Evolutionary conservation across 495 filamentous ascomycete genomes (phyloP), one percentile per base, ranked within the genome.

Genomic region (Talaromyces stipitatus): DNA sequence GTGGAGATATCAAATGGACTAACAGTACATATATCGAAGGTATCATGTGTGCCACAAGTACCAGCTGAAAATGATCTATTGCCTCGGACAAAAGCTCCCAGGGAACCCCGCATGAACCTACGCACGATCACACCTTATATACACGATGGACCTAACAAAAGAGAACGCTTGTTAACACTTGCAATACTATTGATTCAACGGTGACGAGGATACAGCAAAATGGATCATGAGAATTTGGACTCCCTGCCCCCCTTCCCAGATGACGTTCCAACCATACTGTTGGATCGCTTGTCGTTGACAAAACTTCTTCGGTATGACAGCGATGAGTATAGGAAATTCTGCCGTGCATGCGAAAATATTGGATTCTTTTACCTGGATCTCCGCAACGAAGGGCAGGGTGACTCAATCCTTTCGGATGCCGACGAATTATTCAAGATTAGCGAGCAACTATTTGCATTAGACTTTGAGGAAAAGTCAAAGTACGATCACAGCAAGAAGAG

Each of bases 311-410:
- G 62, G 2, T 63, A 74, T 5, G 67, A 78, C 54, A 18, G 53
- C 0, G 61, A 52, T 5, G 84, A 85, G 61, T 62, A 61, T 9
- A 55, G 70, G 16, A 67, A 73, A 14, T 71, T 81, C 26, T 81
- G 74, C 60, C 56, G 67, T 28, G 73, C 80, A 1, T 80, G 73
- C 27, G 72, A 76, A 22, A 74, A 79, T 6, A 72, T 85, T 18
- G 85, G 84, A 16, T 85, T 86, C 69, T 87, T 85, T 69, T 85
- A 86, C 57, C 73, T 86, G 2, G 78, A 82, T 54, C 67, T 87
- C 1, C 61, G 64, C 2, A 73, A 69, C 36, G 70, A 67, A 6
- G 56, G 69, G 3, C 56, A 66, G 22, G 76, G 76, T 7, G 60
- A 68, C 2, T 62, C 65, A 0, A 65, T 85, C 22, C 68, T 80